These are phyloP conservation scores for Conoideocrella luteorostrata DNA, from an alignment of 2,329 filamentous ascomycete species.

Conservation along the genomic window DNA sequence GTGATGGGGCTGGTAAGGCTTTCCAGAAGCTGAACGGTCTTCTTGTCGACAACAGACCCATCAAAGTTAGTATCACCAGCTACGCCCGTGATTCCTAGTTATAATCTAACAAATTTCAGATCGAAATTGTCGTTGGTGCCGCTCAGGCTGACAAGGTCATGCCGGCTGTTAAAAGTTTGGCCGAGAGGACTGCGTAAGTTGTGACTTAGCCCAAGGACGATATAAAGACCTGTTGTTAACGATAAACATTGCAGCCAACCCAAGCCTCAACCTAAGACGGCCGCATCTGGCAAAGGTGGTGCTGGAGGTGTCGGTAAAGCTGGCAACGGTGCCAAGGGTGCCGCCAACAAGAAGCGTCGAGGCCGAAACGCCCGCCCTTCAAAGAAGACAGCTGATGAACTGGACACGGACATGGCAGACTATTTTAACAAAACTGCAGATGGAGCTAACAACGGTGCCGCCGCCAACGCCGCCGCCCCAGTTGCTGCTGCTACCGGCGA, in stretches of 20 bases:
- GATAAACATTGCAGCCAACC: slow-evolving; percentile 20
- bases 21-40: slow-evolving; percentile 80
- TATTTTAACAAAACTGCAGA: slow-evolving; percentile 63
- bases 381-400: slow-evolving; percentile 89
- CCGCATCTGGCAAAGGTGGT: slow-evolving; percentile 59
- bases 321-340: slow-evolving; percentile 35
- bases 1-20: slow-evolving; percentile 78
- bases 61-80: slow-evolving; percentile 59
- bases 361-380: slow-evolving; percentile 57
- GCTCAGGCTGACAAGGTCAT: slow-evolving; percentile 62
- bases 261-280: slow-evolving; percentile 66
- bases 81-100: neutral
- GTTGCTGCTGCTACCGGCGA: slow-evolving; percentile 44
- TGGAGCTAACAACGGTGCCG: slow-evolving; percentile 39
- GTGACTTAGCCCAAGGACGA: neutral
- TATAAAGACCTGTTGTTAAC: neutral
- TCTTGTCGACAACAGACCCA: slow-evolving; percentile 80
- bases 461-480: slow-evolving; percentile 35
- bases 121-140: slow-evolving; percentile 84
- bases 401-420: slow-evolving; percentile 96
- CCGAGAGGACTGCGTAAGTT: slow-evolving; percentile 72
- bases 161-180: slow-evolving; percentile 62
- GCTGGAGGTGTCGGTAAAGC: slow-evolving; percentile 26
- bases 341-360: slow-evolving; percentile 47
- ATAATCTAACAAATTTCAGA: slow-evolving; percentile 42